These are phyloP conservation scores for Lentinula sp. DNA, from an alignment of 768 basidiomycete species.

Conservation along the genomic window DNA sequence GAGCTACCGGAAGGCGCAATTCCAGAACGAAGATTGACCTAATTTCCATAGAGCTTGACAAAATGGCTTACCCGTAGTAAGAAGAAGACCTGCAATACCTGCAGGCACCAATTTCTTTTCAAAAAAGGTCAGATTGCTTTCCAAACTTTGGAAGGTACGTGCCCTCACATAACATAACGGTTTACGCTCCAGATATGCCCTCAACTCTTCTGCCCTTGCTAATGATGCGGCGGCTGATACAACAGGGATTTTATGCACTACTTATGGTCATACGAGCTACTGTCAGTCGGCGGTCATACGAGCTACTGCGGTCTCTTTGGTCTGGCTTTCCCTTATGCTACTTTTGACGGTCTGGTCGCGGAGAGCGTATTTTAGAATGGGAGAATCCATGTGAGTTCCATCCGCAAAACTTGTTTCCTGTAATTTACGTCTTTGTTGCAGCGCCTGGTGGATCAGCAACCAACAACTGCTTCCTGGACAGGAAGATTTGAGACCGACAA, in stretches of 20 bases:
- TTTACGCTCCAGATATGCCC: conserved; percentile 86
- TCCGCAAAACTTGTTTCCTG: neutral
- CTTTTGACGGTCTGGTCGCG: conserved; percentile 89
- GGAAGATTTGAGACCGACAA: conserved; percentile 28
- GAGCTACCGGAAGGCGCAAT: conserved; percentile 17
- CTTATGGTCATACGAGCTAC: conserved; percentile 65
- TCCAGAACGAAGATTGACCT: neutral
- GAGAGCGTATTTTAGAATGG: conserved; percentile 83
- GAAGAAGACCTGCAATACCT: conserved; percentile 94
- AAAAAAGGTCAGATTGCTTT: conserved; percentile 62
- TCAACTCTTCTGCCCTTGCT: conserved; percentile 65
- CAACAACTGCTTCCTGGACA: conserved; percentile 22
- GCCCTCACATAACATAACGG: conserved; percentile 19
- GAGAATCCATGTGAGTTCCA: conserved; percentile 59
- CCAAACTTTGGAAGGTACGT: neutral
- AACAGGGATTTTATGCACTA: conserved; percentile 53
- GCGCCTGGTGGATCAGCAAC: conserved; percentile 84
- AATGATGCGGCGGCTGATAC: conserved; percentile 59
- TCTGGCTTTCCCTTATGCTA: conserved; percentile 83
- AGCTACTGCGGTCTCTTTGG: conserved; percentile 64
- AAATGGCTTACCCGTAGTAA: conserved; percentile 94
- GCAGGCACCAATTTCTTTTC: conserved; percentile 89
- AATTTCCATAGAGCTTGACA: conserved; percentile 53
- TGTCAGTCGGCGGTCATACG: too few species aligned
- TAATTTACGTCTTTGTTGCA: conserved; percentile 21